Evolutionary conservation across 257 asterid genomes (phyloP).

Genomic region (Nicotiana undulata): DNA sequence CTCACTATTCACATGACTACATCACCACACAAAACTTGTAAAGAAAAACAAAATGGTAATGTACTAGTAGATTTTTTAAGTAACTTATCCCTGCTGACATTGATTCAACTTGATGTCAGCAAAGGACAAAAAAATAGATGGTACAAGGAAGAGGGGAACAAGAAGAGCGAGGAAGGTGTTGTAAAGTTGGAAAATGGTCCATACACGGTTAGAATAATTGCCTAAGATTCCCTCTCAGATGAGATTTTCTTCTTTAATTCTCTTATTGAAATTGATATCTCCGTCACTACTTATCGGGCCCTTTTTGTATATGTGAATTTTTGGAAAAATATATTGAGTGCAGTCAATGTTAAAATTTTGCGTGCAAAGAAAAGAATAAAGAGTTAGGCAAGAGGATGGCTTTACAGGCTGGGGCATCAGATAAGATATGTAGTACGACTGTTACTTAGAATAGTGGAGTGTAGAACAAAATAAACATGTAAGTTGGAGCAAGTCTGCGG

Average conservation of each 20-base stretch:
- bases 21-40: background rate
- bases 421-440: background rate
- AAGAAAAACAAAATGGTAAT: background rate
- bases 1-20: background rate
- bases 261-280: background rate
- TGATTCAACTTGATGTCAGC: background rate
- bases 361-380: background rate
- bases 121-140: background rate
- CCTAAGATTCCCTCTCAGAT: background rate
- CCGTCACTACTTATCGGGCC: too few species aligned
- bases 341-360: background rate
- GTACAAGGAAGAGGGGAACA: background rate
- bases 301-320: too few species aligned
- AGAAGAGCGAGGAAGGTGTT: too few species aligned
- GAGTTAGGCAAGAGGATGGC: background rate
- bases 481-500: conserved; percentile 14
- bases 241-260: background rate
- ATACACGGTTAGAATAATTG: background rate
- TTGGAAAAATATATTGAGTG: background rate
- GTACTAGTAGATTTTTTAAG: background rate
- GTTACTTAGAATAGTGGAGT: too few species aligned
- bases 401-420: background rate
- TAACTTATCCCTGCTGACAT: background rate
- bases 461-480: background rate
- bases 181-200: too few species aligned